Evolutionary conservation across 139 green algal genomes (phyloP).

Genomic region (Chlamydomonas eustigma): DNA sequence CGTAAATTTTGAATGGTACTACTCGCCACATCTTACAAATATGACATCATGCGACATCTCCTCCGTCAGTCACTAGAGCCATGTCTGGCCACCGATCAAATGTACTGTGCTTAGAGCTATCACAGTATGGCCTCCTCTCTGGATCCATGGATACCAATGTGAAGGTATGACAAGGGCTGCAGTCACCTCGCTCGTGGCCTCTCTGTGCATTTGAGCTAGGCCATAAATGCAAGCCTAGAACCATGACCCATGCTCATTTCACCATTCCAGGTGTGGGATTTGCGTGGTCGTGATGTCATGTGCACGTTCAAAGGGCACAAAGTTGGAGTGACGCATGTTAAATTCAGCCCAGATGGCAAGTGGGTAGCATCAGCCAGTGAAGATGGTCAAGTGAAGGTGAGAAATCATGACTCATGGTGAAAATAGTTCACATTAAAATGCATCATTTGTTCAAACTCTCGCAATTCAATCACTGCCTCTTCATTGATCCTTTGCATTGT

Average conservation of each 20-base stretch:
- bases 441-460: no score
- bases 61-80: conserved; percentile 57
- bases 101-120: conserved; percentile 64
- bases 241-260: not conserved
- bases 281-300: conserved; percentile 60
- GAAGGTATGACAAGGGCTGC: conserved; percentile 39
- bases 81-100: conserved; percentile 67
- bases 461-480: no score
- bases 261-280: conserved; percentile 65
- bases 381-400: conserved; percentile 69
- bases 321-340: conserved; percentile 48
- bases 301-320: conserved; percentile 74
- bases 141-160: conserved; percentile 74
- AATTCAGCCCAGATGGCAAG: conserved; percentile 73
- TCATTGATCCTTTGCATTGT: no score
- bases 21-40: no score
- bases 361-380: conserved; percentile 69
- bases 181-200: not conserved
- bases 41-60: no score
- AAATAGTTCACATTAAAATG: no score
- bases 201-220: not conserved
- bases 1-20: no score
- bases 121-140: conserved; percentile 51
- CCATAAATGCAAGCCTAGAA: not conserved
- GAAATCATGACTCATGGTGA: no score